Evolutionary conservation across 345 rosid genomes (phyloP).

Genomic region (Euphorbia lathyris): DNA sequence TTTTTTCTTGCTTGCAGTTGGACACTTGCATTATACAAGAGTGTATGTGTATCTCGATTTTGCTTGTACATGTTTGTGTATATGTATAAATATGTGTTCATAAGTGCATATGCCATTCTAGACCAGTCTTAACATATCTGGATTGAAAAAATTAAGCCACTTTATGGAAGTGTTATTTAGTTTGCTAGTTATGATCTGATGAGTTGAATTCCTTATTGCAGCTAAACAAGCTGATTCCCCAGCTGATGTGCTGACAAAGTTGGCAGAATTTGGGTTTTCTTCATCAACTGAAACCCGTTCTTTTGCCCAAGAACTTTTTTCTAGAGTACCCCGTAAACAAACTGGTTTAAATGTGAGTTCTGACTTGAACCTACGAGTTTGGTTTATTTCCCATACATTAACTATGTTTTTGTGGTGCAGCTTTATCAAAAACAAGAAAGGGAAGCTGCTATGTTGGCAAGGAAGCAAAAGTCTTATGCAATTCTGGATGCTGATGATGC

Average conservation of each 20-base stretch:
- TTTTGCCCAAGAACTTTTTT: conserved; percentile 57
- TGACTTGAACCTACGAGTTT: neutral
- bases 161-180: neutral
- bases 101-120: neutral
- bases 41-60: neutral
- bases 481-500: conserved; percentile 75
- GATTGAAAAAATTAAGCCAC: neutral
- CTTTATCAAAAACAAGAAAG: conserved; percentile 78
- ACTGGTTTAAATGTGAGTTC: conserved; percentile 55
- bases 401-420: conserved; percentile 28
- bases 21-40: neutral
- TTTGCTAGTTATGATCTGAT: neutral
- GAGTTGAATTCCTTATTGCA: conserved; percentile 28
- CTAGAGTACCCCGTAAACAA: conserved; percentile 51
- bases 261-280: conserved; percentile 50
- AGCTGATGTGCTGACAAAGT: conserved; percentile 44
- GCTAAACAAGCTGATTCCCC: conserved; percentile 73
- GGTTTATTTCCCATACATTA: neutral
- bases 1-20: neutral
- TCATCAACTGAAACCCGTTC: conserved; percentile 47
- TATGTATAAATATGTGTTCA: neutral
- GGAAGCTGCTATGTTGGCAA: conserved; percentile 75
- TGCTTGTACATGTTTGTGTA: too few relatives aligned
- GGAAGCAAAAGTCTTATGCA: conserved; percentile 64
- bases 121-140: neutral